These are phyloP conservation scores for Dimargaris cristalligena DNA, from an alignment of 192 early-diverging fungal species.

Conservation along the genomic window DNA sequence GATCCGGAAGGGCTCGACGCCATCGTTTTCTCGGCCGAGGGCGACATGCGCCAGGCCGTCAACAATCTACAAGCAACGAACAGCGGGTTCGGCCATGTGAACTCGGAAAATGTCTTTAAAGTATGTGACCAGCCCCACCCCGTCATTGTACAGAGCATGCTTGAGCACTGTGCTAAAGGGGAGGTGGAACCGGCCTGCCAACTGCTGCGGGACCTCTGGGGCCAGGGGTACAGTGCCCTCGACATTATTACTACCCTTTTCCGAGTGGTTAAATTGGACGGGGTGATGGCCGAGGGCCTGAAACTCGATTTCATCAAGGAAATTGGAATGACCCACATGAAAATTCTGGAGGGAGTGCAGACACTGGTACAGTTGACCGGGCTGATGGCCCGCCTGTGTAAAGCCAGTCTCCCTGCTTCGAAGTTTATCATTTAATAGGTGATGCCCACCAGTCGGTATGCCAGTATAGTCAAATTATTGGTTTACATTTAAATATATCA, in stretches of 20 bases:
- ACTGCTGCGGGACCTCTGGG: constrained; percentile 53
- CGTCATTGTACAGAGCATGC: constrained; percentile 51
- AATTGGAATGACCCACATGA: constrained; percentile 86
- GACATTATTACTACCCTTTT: constrained; percentile 90
- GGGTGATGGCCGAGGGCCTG: constrained; percentile 56
- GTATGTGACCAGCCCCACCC: constrained; percentile 98
- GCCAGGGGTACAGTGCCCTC: constrained; percentile 67
- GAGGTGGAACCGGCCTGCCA: constrained; percentile 57
- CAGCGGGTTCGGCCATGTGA: constrained; percentile 72
- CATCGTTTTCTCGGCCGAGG: constrained; percentile 88
- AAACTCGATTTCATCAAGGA: constrained; percentile 82
- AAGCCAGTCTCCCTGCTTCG: no score
- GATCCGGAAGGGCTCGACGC: constrained; percentile 81
- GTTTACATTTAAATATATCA: no score
- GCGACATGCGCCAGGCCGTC: constrained; percentile 96
- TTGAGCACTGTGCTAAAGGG: constrained; percentile 47
- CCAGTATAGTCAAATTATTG: no score
- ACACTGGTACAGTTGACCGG: constrained; percentile 75
- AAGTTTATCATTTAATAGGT: no score
- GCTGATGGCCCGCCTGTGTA: constrained; percentile 47
- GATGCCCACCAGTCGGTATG: no score
- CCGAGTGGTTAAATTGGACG: constrained; percentile 65
- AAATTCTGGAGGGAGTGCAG: constrained; percentile 73
- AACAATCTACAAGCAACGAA: constrained; percentile 66
- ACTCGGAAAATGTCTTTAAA: constrained; percentile 83